Base-by-base conservation (phyloP, 768 basidiomycete genomes). In the Boletus patriciae region DNA sequence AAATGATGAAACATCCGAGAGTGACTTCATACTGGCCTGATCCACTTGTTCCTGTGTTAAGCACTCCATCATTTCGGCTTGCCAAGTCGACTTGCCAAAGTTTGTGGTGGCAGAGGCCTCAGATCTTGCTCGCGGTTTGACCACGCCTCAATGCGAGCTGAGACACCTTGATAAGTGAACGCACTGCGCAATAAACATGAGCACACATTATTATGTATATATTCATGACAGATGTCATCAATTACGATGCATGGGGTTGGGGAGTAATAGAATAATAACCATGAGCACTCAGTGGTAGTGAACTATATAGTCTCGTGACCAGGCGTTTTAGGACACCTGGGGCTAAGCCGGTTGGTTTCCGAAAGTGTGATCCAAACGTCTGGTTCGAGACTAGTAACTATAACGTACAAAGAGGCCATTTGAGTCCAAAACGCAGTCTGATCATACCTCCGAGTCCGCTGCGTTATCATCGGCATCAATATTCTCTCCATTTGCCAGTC, bases 41-140 rank as follows among this genome's bases (percentile, higher is more conserved):
- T 83, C 73, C 19, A 87, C 77, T 64, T 89, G 86, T 12, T 75
- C 77, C 59, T 79, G 74, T 8, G 79, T 78, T 21, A 89, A 73
- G 62, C 79, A 85, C 60, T 81, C 75, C n/a, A 13, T 42, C 52
- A 52, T 54, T 33, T 47, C 25, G 44, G 19, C 18, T 38, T 46
- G 52, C 34, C 23, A 33, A 49, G 4, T 45, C 25, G 33, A 45
- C 27, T 27, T 18, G 36, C n/a, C n/a, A n/a, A 31, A 37, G 38
- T 11, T 37, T 34, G 7, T 31, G 13, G 34, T 58, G 4, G 16
- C 34, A 37, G 27, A 41, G 34, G 18, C 49, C 13, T 31, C 21
- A 52, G 48, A 34, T 53, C 21, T 29, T 1, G 10, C 8, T 29
- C 8, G 29, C 9, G 29, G 29, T 29, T 29, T 29, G 29, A 29